phyloP scores from a whole-genome alignment of 2,329 filamentous ascomycete genomes.

The Aspergillus amoenus region DNA sequence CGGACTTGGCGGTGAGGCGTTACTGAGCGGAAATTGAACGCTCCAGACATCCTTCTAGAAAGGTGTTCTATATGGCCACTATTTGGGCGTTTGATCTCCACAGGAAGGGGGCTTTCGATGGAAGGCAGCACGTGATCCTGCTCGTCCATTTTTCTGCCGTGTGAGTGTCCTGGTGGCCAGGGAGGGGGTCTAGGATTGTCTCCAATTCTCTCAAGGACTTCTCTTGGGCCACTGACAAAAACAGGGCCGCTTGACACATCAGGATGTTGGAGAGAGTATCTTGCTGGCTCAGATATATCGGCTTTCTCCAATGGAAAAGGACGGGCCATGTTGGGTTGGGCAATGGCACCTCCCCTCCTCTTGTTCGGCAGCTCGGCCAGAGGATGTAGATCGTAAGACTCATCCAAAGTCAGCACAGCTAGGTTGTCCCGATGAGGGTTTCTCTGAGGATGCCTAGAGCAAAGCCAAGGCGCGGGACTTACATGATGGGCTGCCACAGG shows the following conservation, averaged over 20 bases:
- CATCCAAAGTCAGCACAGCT: conserved; percentile 27
- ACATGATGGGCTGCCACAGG: conserved; percentile 18
- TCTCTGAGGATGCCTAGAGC: neutral
- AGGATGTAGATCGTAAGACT: conserved; percentile 22
- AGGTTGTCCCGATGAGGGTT: neutral
- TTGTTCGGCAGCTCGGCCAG: conserved; percentile 19
- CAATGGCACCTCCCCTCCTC: conserved; percentile 20
- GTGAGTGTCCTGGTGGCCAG: conserved; percentile 16
- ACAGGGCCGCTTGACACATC: conserved; percentile 28
- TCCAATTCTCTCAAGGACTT: conserved; percentile 18
- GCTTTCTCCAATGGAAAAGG: conserved; percentile 23
- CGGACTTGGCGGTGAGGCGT: conserved; percentile 25
- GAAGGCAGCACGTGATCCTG: conserved; percentile 37
- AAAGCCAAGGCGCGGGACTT: conserved; percentile 14
- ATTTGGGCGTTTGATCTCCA: conserved; percentile 25
- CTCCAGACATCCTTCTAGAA: conserved; percentile 29
- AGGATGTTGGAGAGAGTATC: conserved; percentile 15
- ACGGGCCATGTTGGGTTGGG: conserved; percentile 24
- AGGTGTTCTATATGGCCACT: conserved; percentile 27
- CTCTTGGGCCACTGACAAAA: conserved; percentile 33
- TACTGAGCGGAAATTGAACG: conserved; percentile 28
- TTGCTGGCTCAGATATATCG: conserved; percentile 18
- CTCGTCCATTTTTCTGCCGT: conserved; percentile 19
- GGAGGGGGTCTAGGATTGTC: conserved; percentile 18
- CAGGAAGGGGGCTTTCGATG: conserved; percentile 31